phyloP scores from a whole-genome alignment of 139 green algal species.

The Ettlia oleoabundans region DNA sequence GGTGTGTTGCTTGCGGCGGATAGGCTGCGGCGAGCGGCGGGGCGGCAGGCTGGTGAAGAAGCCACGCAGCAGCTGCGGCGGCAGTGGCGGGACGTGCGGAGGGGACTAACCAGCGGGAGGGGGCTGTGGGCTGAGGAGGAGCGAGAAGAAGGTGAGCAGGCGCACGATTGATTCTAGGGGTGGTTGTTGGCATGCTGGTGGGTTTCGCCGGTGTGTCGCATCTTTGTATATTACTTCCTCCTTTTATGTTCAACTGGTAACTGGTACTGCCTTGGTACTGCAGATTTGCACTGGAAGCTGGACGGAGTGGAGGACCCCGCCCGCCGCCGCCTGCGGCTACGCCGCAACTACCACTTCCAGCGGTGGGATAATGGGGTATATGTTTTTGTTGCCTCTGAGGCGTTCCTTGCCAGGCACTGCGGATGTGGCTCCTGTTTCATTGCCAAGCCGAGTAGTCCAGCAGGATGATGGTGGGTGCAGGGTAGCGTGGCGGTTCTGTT shows the following conservation, averaged over 20 bases:
- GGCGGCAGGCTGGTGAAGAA: constrained; percentile 40
- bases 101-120: constrained; percentile 38
- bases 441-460: no score
- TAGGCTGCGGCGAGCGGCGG: constrained; percentile 4
- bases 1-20: background rate
- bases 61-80: constrained; percentile 12
- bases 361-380: no score
- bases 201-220: no score
- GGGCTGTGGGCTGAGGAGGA: constrained; percentile 52
- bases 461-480: no score
- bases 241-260: no score
- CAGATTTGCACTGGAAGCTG: constrained; percentile 53
- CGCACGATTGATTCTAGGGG: background rate
- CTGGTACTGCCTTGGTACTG: no score
- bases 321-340: constrained; percentile 50
- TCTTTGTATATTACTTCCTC: no score
- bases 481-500: no score
- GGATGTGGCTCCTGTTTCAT: no score
- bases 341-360: constrained; percentile 55
- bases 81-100: constrained; percentile 44
- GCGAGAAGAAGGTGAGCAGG: background rate
- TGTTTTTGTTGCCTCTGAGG: background rate
- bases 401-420: no score
- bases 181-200: no score
- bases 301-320: constrained; percentile 49